Percentiles rank a stretch among this genome's conserved stretches.
phyloP scores from a whole-genome alignment of 352 stramenopile species.

The Elongisporangium undulatum region DNA sequence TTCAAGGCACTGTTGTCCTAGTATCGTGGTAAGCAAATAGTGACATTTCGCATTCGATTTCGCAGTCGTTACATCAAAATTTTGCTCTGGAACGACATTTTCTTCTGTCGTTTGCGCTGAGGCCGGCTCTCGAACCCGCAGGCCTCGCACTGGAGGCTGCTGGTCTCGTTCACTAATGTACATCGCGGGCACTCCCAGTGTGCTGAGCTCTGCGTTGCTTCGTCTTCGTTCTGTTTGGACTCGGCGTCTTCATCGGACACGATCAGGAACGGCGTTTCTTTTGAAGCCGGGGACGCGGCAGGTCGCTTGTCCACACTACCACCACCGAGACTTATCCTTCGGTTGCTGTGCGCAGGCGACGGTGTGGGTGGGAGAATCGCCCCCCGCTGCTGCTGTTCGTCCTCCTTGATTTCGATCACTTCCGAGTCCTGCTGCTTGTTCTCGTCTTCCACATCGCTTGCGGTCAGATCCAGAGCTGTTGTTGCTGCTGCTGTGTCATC shows the following conservation, averaged over 20 bases:
- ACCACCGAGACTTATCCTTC: not conserved
- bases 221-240: not conserved
- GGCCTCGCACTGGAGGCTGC: slow-evolving; percentile 47
- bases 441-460: slow-evolving; percentile 1
- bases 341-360: not conserved
- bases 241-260: slow-evolving; percentile 5
- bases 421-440: not conserved
- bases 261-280: not conserved
- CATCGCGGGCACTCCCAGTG: slow-evolving; percentile 69
- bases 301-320: not conserved
- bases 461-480: slow-evolving; percentile 1
- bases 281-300: not conserved
- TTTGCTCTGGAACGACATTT: slow-evolving; percentile 79
- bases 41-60: not conserved
- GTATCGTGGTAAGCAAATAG: not conserved
- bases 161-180: slow-evolving; percentile 74
- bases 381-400: not conserved
- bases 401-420: not conserved
- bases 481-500: not conserved
- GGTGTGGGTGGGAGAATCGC: not conserved
- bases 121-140: slow-evolving; percentile 52
- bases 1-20: slow-evolving; percentile 92
- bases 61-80: slow-evolving; percentile 46
- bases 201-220: slow-evolving; percentile 20
- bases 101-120: slow-evolving; percentile 59